Evolutionary conservation across 805 yeast species (phyloP).

Genomic region (Candida ovalis): DNA sequence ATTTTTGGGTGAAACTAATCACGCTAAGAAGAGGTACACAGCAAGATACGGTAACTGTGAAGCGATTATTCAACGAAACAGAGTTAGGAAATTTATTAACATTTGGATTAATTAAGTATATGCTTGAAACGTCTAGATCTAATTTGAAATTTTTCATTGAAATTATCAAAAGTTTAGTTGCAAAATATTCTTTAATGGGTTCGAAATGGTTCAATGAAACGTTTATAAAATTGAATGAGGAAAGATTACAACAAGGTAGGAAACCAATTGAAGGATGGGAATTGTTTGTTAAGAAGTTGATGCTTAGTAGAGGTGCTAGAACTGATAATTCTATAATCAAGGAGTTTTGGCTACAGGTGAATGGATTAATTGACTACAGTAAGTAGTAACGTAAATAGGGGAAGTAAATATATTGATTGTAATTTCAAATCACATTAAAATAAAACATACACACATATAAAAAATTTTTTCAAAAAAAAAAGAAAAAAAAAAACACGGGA

Average conservation of each 20-base stretch:
- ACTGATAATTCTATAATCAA: constrained; percentile 53
- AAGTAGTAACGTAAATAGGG: neutral
- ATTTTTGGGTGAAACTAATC: constrained; percentile 53
- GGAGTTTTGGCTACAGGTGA: constrained; percentile 61
- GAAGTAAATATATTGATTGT: neutral
- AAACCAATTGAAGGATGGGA: constrained; percentile 33
- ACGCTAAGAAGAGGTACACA: constrained; percentile 40
- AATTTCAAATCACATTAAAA: no score
- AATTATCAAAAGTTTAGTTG: constrained; percentile 39
- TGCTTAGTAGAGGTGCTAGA: constrained; percentile 64
- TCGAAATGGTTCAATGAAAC: constrained; percentile 44
- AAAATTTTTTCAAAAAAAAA: constrained; percentile 1
- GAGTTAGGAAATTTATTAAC: constrained; percentile 32
- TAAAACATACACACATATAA: neutral
- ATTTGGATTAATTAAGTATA: constrained; percentile 35
- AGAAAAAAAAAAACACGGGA: neutral
- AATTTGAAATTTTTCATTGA: constrained; percentile 56
- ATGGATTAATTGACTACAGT: constrained; percentile 47
- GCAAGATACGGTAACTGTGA: constrained; percentile 34
- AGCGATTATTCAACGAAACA: constrained; percentile 26
- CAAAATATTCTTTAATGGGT: constrained; percentile 35
- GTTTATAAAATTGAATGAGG: constrained; percentile 25
- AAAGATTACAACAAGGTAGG: constrained; percentile 22
- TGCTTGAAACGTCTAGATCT: constrained; percentile 54
- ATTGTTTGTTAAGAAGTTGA: constrained; percentile 48